Evolutionary conservation across 805 yeast genomes (phyloP).

Genomic region (Cyberlindnera misumaiensis): DNA sequence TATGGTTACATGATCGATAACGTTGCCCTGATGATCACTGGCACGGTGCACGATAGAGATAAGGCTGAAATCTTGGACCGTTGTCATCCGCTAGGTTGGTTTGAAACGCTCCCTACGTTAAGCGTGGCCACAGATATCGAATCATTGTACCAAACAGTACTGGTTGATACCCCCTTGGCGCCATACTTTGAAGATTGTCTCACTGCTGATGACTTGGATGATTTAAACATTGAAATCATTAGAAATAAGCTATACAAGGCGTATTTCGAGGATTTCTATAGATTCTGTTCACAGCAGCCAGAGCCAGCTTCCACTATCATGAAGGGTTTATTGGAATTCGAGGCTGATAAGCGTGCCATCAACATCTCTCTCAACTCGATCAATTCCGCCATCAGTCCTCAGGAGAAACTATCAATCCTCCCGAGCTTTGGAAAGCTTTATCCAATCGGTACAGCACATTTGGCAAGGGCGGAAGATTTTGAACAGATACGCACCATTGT

Average conservation of each 20-base stretch:
- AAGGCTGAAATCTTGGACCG: conserved; percentile 79
- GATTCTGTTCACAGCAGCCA: conserved; percentile 55
- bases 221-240: conserved; percentile 89
- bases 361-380: conserved; percentile 88
- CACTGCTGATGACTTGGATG: conserved; percentile 83
- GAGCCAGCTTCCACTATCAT: conserved; percentile 81
- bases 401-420: conserved; percentile 62
- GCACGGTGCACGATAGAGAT: conserved; percentile 93
- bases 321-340: conserved; percentile 73
- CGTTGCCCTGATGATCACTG: conserved; percentile 92
- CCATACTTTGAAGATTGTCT: conserved; percentile 91
- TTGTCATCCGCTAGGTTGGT: conserved; percentile 98
- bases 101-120: conserved; percentile 92
- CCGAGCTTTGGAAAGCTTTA: conserved; percentile 81
- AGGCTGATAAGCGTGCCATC: conserved; percentile 91
- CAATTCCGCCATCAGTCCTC: conserved; percentile 70
- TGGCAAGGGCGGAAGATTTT: conserved; percentile 75
- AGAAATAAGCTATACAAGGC: conserved; percentile 90
- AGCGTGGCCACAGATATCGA: conserved; percentile 93
- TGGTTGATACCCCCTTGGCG: conserved; percentile 95
- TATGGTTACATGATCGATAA: conserved; percentile 99
- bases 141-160: conserved; percentile 84
- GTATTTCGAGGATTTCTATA: conserved; percentile 79
- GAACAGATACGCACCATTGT: conserved; percentile 71
- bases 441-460: conserved; percentile 55